These are phyloP conservation scores for Boletus vinaceobasis DNA, from an alignment of 768 basidiomycete species.

Conservation along the genomic window DNA sequence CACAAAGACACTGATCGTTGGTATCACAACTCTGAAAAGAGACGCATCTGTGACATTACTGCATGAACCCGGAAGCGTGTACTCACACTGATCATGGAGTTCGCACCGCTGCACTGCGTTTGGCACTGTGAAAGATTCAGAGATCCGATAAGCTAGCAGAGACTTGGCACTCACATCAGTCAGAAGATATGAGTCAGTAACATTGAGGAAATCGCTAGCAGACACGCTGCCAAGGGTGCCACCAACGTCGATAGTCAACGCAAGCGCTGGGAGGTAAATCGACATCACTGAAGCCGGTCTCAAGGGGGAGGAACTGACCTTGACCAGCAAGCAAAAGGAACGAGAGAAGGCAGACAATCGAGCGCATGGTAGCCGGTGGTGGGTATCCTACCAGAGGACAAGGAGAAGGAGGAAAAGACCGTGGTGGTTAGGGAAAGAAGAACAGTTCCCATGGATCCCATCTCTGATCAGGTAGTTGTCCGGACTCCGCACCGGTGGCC, in stretches of 20 bases:
- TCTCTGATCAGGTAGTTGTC: neutral
- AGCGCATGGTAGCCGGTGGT: slow-evolving; percentile 28
- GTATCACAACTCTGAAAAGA: slow-evolving; percentile 39
- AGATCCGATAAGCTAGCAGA: neutral
- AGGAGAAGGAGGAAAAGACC: slow-evolving; percentile 7
- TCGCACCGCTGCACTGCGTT: slow-evolving; percentile 26
- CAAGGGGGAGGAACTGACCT: slow-evolving; percentile 39
- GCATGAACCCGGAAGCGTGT: neutral
- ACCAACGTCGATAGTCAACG: slow-evolving; percentile 49
- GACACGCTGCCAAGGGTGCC: slow-evolving; percentile 34
- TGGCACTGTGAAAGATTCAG: slow-evolving; percentile 21
- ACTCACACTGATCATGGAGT: slow-evolving; percentile 24
- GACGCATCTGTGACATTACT: neutral
- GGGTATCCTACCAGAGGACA: slow-evolving; percentile 34
- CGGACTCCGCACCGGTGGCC: too few relatives aligned
- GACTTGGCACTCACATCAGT: slow-evolving; percentile 23
- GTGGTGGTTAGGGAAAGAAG: slow-evolving; percentile 17
- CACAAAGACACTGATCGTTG: slow-evolving; percentile 55
- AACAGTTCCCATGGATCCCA: neutral
- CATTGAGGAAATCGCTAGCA: slow-evolving; percentile 43
- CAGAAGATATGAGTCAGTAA: slow-evolving; percentile 32
- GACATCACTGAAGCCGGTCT: neutral
- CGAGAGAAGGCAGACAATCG: slow-evolving; percentile 24
- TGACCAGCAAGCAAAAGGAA: slow-evolving; percentile 51
- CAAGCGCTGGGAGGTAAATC: slow-evolving; percentile 30